Evolutionary conservation across 2,329 filamentous ascomycete species (phyloP).

Genomic region (Proliferodiscus dingleyae): DNA sequence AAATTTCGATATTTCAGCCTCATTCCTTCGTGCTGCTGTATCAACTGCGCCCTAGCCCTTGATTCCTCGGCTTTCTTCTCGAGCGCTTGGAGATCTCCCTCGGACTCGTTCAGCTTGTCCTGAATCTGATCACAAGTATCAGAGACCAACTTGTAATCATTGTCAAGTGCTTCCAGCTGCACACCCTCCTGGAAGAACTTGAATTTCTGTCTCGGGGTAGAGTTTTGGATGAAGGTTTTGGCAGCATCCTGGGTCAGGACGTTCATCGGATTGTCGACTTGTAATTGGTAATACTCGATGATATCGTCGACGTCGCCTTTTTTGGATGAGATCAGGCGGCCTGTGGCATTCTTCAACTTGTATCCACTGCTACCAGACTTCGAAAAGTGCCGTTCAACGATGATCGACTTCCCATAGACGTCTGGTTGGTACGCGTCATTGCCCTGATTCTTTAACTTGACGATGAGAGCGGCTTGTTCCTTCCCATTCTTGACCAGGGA

Average conservation of each 20-base stretch:
- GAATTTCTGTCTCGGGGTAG: conserved; percentile 81
- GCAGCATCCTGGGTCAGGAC: conserved; percentile 94
- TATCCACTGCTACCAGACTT: conserved; percentile 72
- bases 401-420: conserved; percentile 77
- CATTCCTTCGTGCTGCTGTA: conserved; percentile 62
- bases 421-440: conserved; percentile 78
- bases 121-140: conserved; percentile 72
- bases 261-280: conserved; percentile 96
- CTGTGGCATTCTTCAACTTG: conserved; percentile 73
- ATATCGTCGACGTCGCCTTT: conserved; percentile 88
- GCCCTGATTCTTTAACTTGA: conserved; percentile 88
- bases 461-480: conserved; percentile 69
- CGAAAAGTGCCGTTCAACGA: conserved; percentile 86
- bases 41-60: conserved; percentile 57
- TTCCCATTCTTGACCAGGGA: conserved; percentile 85
- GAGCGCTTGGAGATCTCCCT: conserved; percentile 60
- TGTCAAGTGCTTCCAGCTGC: conserved; percentile 84
- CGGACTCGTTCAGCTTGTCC: conserved; percentile 54
- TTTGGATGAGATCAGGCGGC: conserved; percentile 71
- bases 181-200: conserved; percentile 95
- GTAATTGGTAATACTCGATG: conserved; percentile 84
- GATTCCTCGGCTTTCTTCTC: conserved; percentile 56
- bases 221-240: conserved; percentile 84
- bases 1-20: conserved; percentile 55
- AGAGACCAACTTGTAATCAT: conserved; percentile 81